These are phyloP conservation scores for Isatis lusitanica DNA, from an alignment of 441 rosid species.

Conservation along the genomic window DNA sequence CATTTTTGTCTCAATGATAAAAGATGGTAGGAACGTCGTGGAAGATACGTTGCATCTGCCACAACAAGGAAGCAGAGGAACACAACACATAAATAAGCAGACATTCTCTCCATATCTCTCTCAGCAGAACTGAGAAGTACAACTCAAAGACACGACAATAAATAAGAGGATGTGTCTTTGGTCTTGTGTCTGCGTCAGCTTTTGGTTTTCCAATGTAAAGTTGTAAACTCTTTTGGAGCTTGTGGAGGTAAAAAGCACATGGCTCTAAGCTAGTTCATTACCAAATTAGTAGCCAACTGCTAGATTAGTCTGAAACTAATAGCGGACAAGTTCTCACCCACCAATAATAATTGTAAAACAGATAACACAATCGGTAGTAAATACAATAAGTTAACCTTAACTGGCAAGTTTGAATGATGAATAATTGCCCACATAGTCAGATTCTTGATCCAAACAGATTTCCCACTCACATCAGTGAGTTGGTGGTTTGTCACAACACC, in stretches of 20 bases:
- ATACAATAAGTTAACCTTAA: neutral
- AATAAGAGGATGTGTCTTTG: constrained; percentile 8
- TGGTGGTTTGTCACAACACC: constrained; percentile 2
- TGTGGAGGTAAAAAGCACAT: constrained; percentile 7
- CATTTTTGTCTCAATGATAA: constrained; percentile 40
- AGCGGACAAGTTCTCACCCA: neutral
- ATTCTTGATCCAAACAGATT: neutral
- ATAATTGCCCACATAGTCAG: neutral
- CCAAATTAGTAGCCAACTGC: neutral
- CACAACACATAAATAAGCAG: constrained; percentile 15
- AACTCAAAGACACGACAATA: neutral
- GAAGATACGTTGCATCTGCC: constrained; percentile 32
- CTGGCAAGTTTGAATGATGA: neutral
- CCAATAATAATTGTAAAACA: neutral
- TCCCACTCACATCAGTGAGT: constrained; percentile 13
- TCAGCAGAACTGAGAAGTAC: neutral
- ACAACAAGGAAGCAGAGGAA: constrained; percentile 18
- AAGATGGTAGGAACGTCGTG: constrained; percentile 43
- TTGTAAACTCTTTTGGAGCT: constrained; percentile 31
- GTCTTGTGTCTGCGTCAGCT: constrained; percentile 13
- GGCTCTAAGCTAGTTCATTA: neutral
- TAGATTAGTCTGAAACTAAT: neutral
- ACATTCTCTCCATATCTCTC: constrained; percentile 26
- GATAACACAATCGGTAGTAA: neutral
- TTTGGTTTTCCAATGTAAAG: constrained; percentile 25